Conservation (phyloP, 169 alveolate species). For the Eimeria praecox region DNA sequence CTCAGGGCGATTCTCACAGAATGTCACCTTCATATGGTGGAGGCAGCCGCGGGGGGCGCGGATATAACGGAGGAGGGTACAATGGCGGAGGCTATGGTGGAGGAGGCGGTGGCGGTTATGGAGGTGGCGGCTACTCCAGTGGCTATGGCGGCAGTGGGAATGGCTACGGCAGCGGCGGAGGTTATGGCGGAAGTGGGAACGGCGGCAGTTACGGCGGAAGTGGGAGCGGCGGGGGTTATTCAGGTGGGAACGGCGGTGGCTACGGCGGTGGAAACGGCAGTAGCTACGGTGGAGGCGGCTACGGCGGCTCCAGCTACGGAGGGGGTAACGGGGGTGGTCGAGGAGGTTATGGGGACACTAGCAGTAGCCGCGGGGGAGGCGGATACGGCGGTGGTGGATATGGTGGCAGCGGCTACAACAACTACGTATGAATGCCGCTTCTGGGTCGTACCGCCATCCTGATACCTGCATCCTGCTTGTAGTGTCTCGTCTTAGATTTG, state of each 20-base stretch:
- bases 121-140: conserved; percentile 63
- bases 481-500: conserved; percentile 35
- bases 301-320: conserved; percentile 73
- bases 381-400: conserved; percentile 62
- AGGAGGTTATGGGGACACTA: conserved; percentile 78
- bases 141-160: conserved; percentile 53
- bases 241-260: conserved; percentile 64
- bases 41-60: conserved; percentile 28
- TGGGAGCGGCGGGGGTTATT: conserved; percentile 82
- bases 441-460: conserved; percentile 18
- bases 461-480: neutral
- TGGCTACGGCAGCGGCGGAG: conserved; percentile 22
- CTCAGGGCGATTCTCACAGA: conserved; percentile 51
- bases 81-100: conserved; percentile 39
- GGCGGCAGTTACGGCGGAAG: conserved; percentile 52
- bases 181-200: conserved; percentile 26
- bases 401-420: conserved; percentile 72
- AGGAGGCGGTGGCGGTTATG: conserved; percentile 66
- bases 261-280: conserved; percentile 8
- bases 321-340: conserved; percentile 48
- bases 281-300: neutral
- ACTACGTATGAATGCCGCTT: neutral
- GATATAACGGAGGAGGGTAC: conserved; percentile 30
- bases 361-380: conserved; percentile 84
- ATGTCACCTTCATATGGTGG: conserved; percentile 30